Evolutionary conservation across 352 stramenopile species (phyloP), one percentile per base, ranked within the genome.

Genomic region (Globisporangium orthogonon): DNA sequence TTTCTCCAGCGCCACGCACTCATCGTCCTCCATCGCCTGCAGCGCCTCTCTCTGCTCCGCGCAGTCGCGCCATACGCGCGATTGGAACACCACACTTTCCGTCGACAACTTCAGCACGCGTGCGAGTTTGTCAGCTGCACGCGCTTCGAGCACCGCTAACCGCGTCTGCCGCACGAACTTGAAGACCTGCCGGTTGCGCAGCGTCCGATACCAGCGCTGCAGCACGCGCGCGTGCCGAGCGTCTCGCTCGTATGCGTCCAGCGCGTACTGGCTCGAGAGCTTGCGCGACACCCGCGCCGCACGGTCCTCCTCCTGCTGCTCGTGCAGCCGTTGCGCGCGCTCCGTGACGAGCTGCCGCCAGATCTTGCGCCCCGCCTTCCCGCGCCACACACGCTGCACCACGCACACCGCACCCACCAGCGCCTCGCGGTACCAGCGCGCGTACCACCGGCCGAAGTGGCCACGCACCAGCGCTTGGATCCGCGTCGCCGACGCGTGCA

Each of bases 391-490:
- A 28, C 83, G 78, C 58, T 91, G 80, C 11, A 88, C 53, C 33
- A 73, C 58, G 5, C 40, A 43, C 30, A 59, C 60, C 9, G 78
- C 78, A 7, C 53, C 55, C 28, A 66, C 63, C 11, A 84, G 62
- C 33, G 67, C 54, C 13, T 66, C 39, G 15, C 68, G 60, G 51
- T 70, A 69, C 66, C 62, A 70, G 0, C 46, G 56, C 2, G 71
- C 63, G 37, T 73, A 76, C n/a, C 52, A 4, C 1, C 74, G 71
- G 11, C 67, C 69, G 11, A 82, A 72, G 50, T 79, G 63, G 17
- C 82, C 76, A 29, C 83, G 83, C 5, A 76, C 56, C 29, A 85
- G 51, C n/a, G 74, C 65, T 48, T 93, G 83, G 53, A 93, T 89
- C 0, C 55, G 50, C 0, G 71, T 77, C 14, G 80, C 83, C 3